A percentile compares a stretch with the other conserved stretches of the same genome.
Conservation (phyloP, 192 early-diverging fungal genomes). For the Coemansia sp. region DNA sequence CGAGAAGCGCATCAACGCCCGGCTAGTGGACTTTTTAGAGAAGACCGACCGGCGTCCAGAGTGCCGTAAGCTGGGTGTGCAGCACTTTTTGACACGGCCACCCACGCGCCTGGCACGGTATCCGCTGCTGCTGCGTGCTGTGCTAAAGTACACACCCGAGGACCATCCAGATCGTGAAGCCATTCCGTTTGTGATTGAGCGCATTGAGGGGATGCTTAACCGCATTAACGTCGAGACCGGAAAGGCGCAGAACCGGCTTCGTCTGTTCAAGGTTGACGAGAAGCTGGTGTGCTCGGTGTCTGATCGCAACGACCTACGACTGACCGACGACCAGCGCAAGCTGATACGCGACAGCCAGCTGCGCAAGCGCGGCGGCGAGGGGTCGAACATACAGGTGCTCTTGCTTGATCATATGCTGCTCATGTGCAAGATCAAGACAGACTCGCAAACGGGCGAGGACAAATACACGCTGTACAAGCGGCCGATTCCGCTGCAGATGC, state of each 20-base stretch:
- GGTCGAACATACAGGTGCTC: slow-evolving; percentile 71
- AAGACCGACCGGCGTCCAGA: slow-evolving; percentile 73
- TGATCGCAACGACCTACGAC: slow-evolving; percentile 66
- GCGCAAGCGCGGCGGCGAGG: slow-evolving; percentile 66
- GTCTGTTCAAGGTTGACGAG: slow-evolving; percentile 72
- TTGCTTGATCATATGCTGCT: slow-evolving; percentile 88
- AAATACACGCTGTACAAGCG: slow-evolving; percentile 57
- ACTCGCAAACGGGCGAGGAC: slow-evolving; percentile 60
- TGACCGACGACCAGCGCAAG: slow-evolving; percentile 67
- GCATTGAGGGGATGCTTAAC: slow-evolving; percentile 70
- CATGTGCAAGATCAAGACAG: slow-evolving; percentile 67
- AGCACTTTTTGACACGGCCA: slow-evolving; percentile 86
- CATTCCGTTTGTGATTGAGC: slow-evolving; percentile 71
- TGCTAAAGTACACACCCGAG: slow-evolving; percentile 80
- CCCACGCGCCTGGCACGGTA: slow-evolving; percentile 87
- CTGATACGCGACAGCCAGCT: slow-evolving; percentile 80
- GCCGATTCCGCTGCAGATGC: slow-evolving; percentile 81
- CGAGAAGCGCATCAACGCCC: slow-evolving; percentile 66
- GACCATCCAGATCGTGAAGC: slow-evolving; percentile 75
- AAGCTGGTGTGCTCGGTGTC: slow-evolving; percentile 60
- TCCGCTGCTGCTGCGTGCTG: slow-evolving; percentile 75
- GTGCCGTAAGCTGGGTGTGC: slow-evolving; percentile 77
- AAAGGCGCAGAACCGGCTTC: slow-evolving; percentile 83
- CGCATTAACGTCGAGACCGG: slow-evolving; percentile 87
- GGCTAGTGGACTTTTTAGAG: slow-evolving; percentile 78